phyloP scores from a whole-genome alignment of 2,329 filamentous ascomycete genomes.

The Juglanconis sp. region DNA sequence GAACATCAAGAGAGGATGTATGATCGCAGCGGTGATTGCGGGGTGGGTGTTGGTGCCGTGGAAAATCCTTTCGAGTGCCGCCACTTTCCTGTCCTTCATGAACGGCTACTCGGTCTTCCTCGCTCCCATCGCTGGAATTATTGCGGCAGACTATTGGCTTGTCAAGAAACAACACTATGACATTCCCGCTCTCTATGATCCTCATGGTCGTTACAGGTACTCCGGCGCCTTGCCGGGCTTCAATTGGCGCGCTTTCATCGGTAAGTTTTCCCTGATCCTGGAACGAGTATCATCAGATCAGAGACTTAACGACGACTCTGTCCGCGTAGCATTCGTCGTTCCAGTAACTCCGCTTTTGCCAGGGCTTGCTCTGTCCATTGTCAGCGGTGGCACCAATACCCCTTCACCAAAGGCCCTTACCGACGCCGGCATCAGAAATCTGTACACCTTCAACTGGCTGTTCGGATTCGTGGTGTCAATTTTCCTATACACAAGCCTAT shows the following conservation, averaged over 20 bases:
- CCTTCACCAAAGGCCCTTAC: slow-evolving; percentile 15
- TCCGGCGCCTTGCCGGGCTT: slow-evolving; percentile 21
- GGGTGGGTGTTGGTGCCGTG: slow-evolving; percentile 53
- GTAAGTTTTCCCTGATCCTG: not conserved
- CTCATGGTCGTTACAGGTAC: slow-evolving; percentile 38
- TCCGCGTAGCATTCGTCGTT: slow-evolving; percentile 21
- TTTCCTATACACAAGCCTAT: slow-evolving; percentile 52
- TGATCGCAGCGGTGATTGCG: slow-evolving; percentile 50
- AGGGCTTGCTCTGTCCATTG: slow-evolving; percentile 17
- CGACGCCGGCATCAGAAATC: slow-evolving; percentile 23
- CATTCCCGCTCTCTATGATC: slow-evolving; percentile 40
- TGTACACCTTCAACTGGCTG: slow-evolving; percentile 30
- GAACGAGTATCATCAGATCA: not conserved
- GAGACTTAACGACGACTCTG: not conserved
- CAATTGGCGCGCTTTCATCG: slow-evolving; percentile 31
- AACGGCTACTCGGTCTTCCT: slow-evolving; percentile 34
- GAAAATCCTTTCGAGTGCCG: slow-evolving; percentile 52
- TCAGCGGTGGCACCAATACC: not conserved
- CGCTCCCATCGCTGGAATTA: slow-evolving; percentile 36
- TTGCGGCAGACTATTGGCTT: slow-evolving; percentile 31
- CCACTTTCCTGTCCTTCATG: slow-evolving; percentile 46
- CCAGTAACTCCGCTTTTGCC: slow-evolving; percentile 26
- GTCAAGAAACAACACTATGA: slow-evolving; percentile 33
- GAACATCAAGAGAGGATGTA: slow-evolving; percentile 56
- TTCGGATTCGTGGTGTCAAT: slow-evolving; percentile 39